Evolutionary conservation across 2,329 filamentous ascomycete species (phyloP).

Genomic region (Penicillium sp.): DNA sequence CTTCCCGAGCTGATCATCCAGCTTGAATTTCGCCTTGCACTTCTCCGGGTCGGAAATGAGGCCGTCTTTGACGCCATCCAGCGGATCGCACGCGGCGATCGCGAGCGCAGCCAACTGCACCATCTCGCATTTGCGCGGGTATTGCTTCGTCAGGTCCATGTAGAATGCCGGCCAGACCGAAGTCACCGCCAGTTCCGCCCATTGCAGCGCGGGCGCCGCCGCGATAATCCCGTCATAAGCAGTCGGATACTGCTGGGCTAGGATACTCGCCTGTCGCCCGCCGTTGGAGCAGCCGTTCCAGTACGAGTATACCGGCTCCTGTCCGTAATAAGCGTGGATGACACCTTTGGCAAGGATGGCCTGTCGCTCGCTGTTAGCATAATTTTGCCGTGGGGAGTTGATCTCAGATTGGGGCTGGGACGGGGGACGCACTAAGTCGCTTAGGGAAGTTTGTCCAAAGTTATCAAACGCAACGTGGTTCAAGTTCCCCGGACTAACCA

Average conservation of each 20-base stretch:
- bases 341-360: background rate
- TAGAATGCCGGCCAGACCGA: too few relatives aligned
- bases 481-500: conserved; percentile 14
- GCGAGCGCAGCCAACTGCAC: background rate
- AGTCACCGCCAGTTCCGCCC: background rate
- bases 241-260: background rate
- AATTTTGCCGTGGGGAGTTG: too few relatives aligned
- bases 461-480: conserved; percentile 9
- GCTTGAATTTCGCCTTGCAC: background rate
- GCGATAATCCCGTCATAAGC: background rate
- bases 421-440: background rate
- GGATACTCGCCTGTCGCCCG: background rate
- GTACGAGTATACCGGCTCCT: background rate
- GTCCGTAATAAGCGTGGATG: background rate
- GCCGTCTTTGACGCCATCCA: conserved; percentile 33
- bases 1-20: background rate
- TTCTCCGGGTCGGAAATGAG: conserved; percentile 26
- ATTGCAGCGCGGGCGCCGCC: background rate
- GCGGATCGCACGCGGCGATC: conserved; percentile 26
- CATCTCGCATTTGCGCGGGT: too few relatives aligned
- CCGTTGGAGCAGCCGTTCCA: background rate
- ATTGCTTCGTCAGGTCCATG: too few relatives aligned
- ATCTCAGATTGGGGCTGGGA: too few relatives aligned
- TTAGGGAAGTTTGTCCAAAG: background rate
- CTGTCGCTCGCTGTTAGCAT: too few relatives aligned